phyloP scores from a whole-genome alignment of 1,284 basidiomycete genomes.

The Anthracocystis setariae region DNA sequence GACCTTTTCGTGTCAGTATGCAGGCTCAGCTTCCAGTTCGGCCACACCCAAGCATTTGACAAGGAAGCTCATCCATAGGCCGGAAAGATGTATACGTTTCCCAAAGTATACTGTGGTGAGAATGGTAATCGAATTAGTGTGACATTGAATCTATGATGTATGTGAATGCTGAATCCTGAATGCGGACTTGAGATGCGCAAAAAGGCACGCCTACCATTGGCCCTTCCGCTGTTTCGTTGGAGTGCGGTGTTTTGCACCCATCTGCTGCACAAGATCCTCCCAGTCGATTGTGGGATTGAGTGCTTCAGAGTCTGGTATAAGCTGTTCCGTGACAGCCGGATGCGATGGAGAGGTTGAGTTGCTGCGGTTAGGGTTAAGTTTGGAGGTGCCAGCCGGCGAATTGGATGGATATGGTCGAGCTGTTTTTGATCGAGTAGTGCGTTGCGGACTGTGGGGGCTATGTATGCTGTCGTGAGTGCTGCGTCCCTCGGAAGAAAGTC shows the following conservation, averaged over 20 bases:
- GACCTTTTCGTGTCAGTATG: neutral
- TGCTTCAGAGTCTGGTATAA: conserved; percentile 1
- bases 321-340: neutral
- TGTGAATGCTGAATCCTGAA: conserved; percentile 10
- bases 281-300: conserved; percentile 33
- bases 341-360: neutral
- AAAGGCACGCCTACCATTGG: conserved; percentile 20
- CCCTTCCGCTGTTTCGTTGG: conserved; percentile 10
- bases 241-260: neutral
- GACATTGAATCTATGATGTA: conserved; percentile 3
- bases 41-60: too few species aligned
- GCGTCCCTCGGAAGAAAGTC: conserved; percentile 14
- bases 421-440: neutral
- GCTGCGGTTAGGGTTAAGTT: neutral
- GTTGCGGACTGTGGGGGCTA: conserved; percentile 11
- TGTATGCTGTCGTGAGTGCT: conserved; percentile 37
- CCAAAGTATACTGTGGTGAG: too few species aligned
- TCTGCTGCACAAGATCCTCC: conserved; percentile 28
- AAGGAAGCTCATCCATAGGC: too few species aligned
- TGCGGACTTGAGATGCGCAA: neutral
- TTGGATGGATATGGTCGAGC: neutral
- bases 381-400: too few species aligned
- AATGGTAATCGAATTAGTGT: too few species aligned
- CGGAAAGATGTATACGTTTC: too few species aligned
- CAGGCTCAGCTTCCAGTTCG: too few species aligned